Conservation (phyloP, 2,329 filamentous ascomycete genomes). For the Pyricularia pennisetigena region DNA sequence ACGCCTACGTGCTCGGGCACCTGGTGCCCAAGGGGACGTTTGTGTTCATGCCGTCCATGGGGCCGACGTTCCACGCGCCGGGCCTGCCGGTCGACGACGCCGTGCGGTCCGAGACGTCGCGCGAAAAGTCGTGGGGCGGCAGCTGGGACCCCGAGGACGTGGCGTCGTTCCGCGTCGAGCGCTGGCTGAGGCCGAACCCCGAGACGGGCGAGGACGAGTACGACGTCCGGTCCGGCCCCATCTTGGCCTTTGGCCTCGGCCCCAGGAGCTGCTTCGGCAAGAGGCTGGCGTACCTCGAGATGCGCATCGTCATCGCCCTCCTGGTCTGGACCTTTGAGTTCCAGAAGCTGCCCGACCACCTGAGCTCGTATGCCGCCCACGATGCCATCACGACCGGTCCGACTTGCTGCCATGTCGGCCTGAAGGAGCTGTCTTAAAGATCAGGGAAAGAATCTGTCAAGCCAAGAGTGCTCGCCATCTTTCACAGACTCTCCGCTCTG, state of each 20-base stretch:
- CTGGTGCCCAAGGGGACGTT: slow-evolving; percentile 23
- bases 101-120: slow-evolving; percentile 15
- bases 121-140: background rate
- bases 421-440: background rate
- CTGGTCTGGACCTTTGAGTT: slow-evolving; percentile 28
- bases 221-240: slow-evolving; percentile 9
- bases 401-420: background rate
- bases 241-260: slow-evolving; percentile 23
- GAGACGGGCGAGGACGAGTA: slow-evolving; percentile 9
- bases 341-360: background rate
- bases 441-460: no score
- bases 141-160: slow-evolving; percentile 12
- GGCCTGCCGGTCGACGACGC: slow-evolving; percentile 16
- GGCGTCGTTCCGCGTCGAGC: slow-evolving; percentile 22
- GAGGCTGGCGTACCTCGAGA: slow-evolving; percentile 23
- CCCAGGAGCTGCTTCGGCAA: slow-evolving; percentile 27
- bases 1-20: slow-evolving; percentile 24
- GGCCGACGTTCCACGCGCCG: slow-evolving; percentile 18
- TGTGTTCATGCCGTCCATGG: slow-evolving; percentile 17
- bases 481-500: background rate
- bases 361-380: background rate
- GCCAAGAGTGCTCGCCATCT: no score
- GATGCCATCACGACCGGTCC: background rate
- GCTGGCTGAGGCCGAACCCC: slow-evolving; percentile 20
- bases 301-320: slow-evolving; percentile 24